Evolutionary conservation across 805 yeast genomes (phyloP), one percentile per base, ranked within the genome.

Genomic region (Lipomyces yamadae): DNA sequence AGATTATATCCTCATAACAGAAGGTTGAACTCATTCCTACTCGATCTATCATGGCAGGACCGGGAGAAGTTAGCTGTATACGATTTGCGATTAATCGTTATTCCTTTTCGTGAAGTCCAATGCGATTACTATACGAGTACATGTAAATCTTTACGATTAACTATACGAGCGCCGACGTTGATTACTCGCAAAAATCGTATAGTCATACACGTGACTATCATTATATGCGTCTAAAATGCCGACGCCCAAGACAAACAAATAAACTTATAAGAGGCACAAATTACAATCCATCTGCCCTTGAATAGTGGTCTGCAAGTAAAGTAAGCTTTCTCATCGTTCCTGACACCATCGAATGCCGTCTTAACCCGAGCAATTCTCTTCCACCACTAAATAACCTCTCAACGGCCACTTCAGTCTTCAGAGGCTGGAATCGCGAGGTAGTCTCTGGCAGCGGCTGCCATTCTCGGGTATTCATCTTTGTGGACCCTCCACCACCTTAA

Each of bases 1-100:
- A n/a, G n/a, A n/a, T n/a, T n/a, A n/a, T n/a, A n/a, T n/a, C n/a
- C n/a, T n/a, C n/a, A n/a, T n/a, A n/a, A n/a, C n/a, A n/a, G n/a
- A n/a, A n/a, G n/a, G n/a, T n/a, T n/a, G n/a, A n/a, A n/a, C n/a
- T n/a, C n/a, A n/a, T n/a, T n/a, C n/a, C n/a, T n/a, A n/a, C n/a
- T n/a, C n/a, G n/a, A n/a, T n/a, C n/a, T n/a, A n/a, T n/a, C n/a
- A n/a, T n/a, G n/a, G n/a, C n/a, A n/a, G n/a, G n/a, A n/a, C n/a
- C n/a, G n/a, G n/a, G n/a, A n/a, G n/a, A n/a, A n/a, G n/a, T n/a
- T n/a, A n/a, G n/a, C n/a, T 61, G 64, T 32, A 60, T 56, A 34
- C 60, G 67, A 45, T 45, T 45, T 45, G 52, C 52, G 52, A 45
- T 45, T 45, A 45, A 45, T 45, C 52, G 52, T 45, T 45, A 2